These are phyloP conservation scores for Lactarius sanguifluus DNA, from an alignment of 768 basidiomycete genomes.

Conservation along the genomic window DNA sequence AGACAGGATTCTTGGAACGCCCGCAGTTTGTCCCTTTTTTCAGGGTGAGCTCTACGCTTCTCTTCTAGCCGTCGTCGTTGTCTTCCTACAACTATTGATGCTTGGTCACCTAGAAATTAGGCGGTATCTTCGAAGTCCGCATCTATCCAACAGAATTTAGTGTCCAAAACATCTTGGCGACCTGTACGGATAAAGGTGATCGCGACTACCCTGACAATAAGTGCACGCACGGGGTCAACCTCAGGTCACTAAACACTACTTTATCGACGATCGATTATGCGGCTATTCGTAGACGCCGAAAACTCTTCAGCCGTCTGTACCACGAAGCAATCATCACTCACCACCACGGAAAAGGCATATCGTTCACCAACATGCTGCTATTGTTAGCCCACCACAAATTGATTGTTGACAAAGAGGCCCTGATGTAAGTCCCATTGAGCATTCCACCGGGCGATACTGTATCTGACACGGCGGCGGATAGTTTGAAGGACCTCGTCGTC, in stretches of 20 bases:
- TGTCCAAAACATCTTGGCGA: conserved; percentile 56
- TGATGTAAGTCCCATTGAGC: conserved; percentile 59
- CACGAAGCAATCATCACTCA: conserved; percentile 83
- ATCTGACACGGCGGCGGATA: conserved; percentile 35
- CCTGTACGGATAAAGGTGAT: conserved; percentile 43
- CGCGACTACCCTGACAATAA: conserved; percentile 38
- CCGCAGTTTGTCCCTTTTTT: conserved; percentile 77
- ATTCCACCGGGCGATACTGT: background rate
- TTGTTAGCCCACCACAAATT: conserved; percentile 89
- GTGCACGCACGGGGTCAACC: conserved; percentile 56
- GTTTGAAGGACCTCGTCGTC: conserved; percentile 77
- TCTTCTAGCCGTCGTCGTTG: background rate
- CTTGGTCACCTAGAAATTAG: conserved; percentile 56
- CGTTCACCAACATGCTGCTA: conserved; percentile 86
- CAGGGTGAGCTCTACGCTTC: conserved; percentile 53
- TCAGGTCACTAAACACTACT: conserved; percentile 56
- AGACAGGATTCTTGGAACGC: conserved; percentile 76
- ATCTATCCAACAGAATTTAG: conserved; percentile 76
- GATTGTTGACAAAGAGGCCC: conserved; percentile 84
- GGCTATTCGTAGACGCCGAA: conserved; percentile 63
- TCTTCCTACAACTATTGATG: background rate
- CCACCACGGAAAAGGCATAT: conserved; percentile 74
- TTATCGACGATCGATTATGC: conserved; percentile 65
- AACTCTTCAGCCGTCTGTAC: conserved; percentile 72
- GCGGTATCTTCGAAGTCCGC: conserved; percentile 84